Evolutionary conservation across 2,329 filamentous ascomycete species (phyloP), one percentile per base, ranked within the genome.

Genomic region (Claviceps digitariae): DNA sequence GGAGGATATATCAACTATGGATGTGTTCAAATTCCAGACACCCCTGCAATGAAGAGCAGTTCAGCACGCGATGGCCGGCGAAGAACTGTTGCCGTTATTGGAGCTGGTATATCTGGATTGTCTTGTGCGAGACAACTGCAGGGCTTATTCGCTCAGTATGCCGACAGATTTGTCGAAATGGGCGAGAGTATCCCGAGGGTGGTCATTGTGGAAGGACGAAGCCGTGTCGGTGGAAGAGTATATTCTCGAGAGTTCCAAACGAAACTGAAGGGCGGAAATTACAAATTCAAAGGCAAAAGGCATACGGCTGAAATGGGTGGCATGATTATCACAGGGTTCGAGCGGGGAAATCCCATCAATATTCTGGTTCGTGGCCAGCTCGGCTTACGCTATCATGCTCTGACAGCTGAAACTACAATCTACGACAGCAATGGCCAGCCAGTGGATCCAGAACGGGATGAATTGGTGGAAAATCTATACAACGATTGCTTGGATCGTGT

Each of bases 251-350:
- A 77, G 25, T 77, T 84, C 57, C 72, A 73, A 76, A 82, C 72
- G 71, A 85, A 72, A 67, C 78, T 34, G 66, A 68, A 73, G 53
- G 64, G 73, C 63, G 68, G 70, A 58, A 60, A 81, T 64, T 69
- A 74, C 64, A 74, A 59, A 64, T 69, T 79, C 76, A 66, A 78
- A 70, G 76, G 74, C 9, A 78, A 75, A 56, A 74, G 81, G 50
- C 86, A 85, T 63, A 97, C 90, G 21, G 93, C 89, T 34, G 93
- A 98, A 67, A 94, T 96, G 83, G 93, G 93, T 29, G 93, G 91
- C 53, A 95, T 98, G 76, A 97, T 98, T 56, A 90, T 98, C 56
- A 96, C 94, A 36, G 93, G 93, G 0, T 98, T 97, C 65, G 90
- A 97, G 59, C 82, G 88, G 59, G 94, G 94, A 20, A 98, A 98